Conservation (phyloP, 2,329 filamentous ascomycete species). For the Diplodia sapinea region DNA sequence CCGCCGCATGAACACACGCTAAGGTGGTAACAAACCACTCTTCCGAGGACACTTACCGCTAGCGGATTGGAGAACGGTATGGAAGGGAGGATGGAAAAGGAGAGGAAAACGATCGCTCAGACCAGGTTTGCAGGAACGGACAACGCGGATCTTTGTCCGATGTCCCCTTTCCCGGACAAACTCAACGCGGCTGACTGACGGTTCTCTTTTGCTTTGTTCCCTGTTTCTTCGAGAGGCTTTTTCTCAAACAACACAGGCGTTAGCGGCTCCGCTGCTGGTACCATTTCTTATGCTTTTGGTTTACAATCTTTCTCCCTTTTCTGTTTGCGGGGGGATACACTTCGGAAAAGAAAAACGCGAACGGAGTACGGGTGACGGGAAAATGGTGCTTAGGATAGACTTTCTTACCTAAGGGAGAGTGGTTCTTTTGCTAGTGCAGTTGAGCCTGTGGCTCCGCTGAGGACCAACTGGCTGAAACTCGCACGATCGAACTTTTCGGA, state of each 20-base stretch:
- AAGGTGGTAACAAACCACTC: not conserved
- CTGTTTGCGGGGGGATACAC: not conserved
- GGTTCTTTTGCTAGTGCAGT: not conserved
- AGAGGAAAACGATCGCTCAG: not conserved
- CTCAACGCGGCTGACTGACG: not conserved
- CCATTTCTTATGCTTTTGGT: not conserved
- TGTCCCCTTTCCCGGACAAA: not conserved
- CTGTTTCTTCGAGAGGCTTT: not conserved
- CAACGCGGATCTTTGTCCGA: not conserved
- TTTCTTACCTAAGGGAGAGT: not conserved
- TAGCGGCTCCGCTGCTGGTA: constrained; percentile 7
- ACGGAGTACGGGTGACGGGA: not conserved
- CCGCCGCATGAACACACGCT: not conserved
- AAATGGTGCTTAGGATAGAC: not conserved
- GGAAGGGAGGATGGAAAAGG: not conserved
- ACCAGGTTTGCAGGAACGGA: not conserved
- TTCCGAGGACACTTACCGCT: not conserved
- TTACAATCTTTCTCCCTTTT: too few relatives aligned
- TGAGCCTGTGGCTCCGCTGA: not conserved
- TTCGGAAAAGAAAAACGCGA: not conserved
- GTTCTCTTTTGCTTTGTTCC: not conserved
- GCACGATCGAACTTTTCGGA: not conserved
- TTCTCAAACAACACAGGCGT: not conserved
- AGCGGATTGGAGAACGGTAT: not conserved
- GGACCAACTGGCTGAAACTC: not conserved